Percentiles rank a stretch among this genome's conserved stretches.
These are phyloP conservation scores for Macrophomina tecta DNA, from an alignment of 2,329 filamentous ascomycete species.

Conservation along the genomic window DNA sequence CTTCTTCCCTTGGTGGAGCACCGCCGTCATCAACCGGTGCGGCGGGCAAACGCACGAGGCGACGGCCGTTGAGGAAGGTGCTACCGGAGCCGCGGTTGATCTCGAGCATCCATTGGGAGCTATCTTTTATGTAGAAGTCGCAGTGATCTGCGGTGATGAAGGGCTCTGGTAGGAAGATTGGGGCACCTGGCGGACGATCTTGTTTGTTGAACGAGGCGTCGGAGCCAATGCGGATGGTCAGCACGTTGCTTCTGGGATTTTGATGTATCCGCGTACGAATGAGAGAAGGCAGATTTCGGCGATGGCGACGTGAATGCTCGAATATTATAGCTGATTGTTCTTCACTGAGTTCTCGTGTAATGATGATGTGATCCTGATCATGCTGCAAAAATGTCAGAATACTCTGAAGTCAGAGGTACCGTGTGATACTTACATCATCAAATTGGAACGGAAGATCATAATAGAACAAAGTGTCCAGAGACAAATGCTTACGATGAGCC, in stretches of 20 bases:
- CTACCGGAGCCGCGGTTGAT: background rate
- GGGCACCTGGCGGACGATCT: background rate
- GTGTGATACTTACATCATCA: background rate
- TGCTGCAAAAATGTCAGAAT: background rate
- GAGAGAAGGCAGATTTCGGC: background rate
- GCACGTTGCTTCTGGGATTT: background rate
- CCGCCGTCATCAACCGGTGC: too few relatives aligned
- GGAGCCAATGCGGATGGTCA: constrained; percentile 5
- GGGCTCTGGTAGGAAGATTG: constrained; percentile 2
- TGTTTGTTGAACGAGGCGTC: constrained; percentile 5
- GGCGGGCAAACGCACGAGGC: background rate
- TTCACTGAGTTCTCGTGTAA: constrained; percentile 2
- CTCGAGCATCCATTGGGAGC: background rate
- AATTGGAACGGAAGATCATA: constrained; percentile 24
- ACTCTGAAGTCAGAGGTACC: background rate
- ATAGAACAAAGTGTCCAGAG: constrained; percentile 21
- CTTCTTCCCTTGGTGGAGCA: too few relatives aligned
- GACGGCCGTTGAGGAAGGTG: constrained; percentile 20
- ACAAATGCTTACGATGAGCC: constrained; percentile 16
- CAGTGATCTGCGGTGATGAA: constrained; percentile 5
- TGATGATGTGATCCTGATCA: constrained; percentile 15
- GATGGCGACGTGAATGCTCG: constrained; percentile 5
- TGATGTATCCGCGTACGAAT: background rate
- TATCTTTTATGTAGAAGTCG: background rate
- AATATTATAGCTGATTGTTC: background rate